Evolutionary conservation across 2,329 filamentous ascomycete species (phyloP).

Genomic region (Cladophialophora bantiana): DNA sequence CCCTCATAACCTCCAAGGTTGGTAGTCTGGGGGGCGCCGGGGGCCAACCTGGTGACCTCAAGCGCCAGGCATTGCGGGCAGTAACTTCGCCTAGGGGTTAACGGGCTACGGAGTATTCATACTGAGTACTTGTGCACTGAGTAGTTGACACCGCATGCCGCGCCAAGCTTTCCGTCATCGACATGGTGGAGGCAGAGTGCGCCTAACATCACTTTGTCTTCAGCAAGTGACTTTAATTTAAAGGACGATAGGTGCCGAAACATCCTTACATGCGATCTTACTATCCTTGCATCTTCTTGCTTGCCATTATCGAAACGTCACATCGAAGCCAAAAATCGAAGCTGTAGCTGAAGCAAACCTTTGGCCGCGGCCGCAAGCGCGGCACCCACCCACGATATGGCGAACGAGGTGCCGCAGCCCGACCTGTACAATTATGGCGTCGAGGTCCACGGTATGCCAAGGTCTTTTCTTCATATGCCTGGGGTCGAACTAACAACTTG

Average conservation of each 20-base stretch:
- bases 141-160: constrained; percentile 4
- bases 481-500: constrained; percentile 11
- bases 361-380: constrained; percentile 6
- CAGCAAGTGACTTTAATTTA: neutral
- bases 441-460: constrained; percentile 31
- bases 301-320: neutral
- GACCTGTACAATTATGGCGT: constrained; percentile 29
- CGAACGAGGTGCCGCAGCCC: constrained; percentile 19
- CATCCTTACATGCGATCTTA: neutral
- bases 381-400: constrained; percentile 25
- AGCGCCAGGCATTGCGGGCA: neutral
- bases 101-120: neutral
- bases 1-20: neutral
- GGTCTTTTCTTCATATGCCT: neutral
- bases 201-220: constrained; percentile 5
- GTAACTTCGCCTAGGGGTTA: neutral
- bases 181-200: neutral
- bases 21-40: neutral
- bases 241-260: neutral
- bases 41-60: neutral
- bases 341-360: neutral
- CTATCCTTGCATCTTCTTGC: neutral
- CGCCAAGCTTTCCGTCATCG: constrained; percentile 20
- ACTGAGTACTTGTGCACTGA: no score
- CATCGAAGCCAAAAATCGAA: neutral